Conservation (phyloP, 2,329 filamentous ascomycete genomes). For the Chaetoscypha palmicola region DNA sequence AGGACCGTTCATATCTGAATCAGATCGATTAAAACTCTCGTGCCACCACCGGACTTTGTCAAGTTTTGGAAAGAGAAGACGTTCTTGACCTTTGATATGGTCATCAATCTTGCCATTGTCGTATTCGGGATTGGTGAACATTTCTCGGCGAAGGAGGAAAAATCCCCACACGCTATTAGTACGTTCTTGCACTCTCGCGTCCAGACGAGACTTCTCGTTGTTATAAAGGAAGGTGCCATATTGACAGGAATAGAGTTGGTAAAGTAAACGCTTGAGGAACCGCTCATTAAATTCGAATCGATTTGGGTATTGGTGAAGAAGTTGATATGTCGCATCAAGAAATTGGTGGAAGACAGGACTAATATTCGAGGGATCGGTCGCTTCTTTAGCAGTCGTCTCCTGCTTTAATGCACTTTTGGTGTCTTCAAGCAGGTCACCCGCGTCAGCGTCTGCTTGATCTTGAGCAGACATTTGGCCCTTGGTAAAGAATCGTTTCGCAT, state of each 20-base stretch:
- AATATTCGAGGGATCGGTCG: conserved; percentile 80
- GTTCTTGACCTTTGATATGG: conserved; percentile 68
- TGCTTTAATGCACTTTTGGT: conserved; percentile 31
- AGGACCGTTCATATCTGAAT: conserved; percentile 85
- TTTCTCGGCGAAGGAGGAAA: conserved; percentile 70
- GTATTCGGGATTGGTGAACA: conserved; percentile 80
- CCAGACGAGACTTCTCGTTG: conserved; percentile 78
- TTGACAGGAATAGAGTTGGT: conserved; percentile 92
- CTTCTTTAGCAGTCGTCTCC: conserved; percentile 49
- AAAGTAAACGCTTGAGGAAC: conserved; percentile 80
- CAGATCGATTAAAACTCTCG: conserved; percentile 75
- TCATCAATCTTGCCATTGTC: conserved; percentile 66
- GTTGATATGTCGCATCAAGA: conserved; percentile 86
- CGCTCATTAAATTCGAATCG: conserved; percentile 96
- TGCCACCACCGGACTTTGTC: conserved; percentile 90
- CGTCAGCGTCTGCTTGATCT: conserved; percentile 47
- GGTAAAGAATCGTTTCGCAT: conserved; percentile 85
- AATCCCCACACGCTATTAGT: conserved; percentile 94
- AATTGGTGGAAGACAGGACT: conserved; percentile 98
- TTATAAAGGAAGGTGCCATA: conserved; percentile 97
- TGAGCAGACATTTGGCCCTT: conserved; percentile 56
- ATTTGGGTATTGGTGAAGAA: conserved; percentile 75
- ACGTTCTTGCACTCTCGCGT: conserved; percentile 59
- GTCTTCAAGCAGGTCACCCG: conserved; percentile 38
- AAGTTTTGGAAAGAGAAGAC: conserved; percentile 72